Evolutionary conservation across 2,329 filamentous ascomycete genomes (phyloP), one percentile per base, ranked within the genome.

Genomic region (Niveomyces coronatus): DNA sequence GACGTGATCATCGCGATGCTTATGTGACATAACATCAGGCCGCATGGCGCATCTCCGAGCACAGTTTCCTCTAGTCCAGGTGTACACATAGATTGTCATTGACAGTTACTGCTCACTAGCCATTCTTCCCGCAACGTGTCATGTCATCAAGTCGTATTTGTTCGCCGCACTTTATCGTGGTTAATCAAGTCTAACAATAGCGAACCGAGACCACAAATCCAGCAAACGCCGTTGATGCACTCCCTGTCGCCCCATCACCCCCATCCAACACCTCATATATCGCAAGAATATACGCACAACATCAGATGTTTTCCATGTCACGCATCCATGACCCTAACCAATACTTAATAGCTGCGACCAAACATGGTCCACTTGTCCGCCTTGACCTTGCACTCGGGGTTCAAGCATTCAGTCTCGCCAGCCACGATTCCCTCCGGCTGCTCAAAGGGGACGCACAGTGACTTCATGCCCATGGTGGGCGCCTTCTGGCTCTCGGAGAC

Each of bases 311-410:
- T n/a, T n/a, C n/a, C n/a, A n/a, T n/a, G n/a, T n/a, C n/a, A n/a
- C n/a, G n/a, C n/a, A n/a, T n/a, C n/a, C n/a, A n/a, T n/a, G n/a
- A n/a, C n/a, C n/a, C n/a, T n/a, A n/a, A n/a, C n/a, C n/a, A n/a
- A n/a, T n/a, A n/a, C n/a, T 48, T 70, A 77, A 56, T 77, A 78
- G 56, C 71, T 82, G 64, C 82, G 72, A 53, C 89, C 89, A 62
- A 95, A 96, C 79, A 95, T 82, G 61, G 85, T 84, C 82, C 85
- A 96, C 53, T 81, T 75, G 69, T 89, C 77, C 14, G 89, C 89
- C 35, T 77, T 64, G 46, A 68, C 70, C 44, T 69, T 68, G 64
- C 89, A 96, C 54, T 89, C 82, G 29, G 89, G 89, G 70, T 85
- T 95, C 51, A 89, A 70, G 58, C 91, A 98, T 64, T 91, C 88